phyloP scores from a whole-genome alignment of 106 monocot genomes.

The Phalaenopsis aphrodite region DNA sequence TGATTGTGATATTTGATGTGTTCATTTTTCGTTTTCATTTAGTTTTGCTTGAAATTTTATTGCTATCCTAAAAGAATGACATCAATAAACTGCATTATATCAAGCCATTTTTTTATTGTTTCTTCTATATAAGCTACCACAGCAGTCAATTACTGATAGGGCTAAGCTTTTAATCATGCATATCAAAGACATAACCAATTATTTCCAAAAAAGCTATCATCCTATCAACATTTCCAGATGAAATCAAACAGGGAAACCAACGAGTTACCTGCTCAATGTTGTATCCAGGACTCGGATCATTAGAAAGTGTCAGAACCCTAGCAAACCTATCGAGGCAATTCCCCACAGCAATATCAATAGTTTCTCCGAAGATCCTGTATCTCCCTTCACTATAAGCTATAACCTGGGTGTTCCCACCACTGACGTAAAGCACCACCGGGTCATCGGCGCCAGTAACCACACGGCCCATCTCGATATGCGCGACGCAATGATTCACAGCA shows the following conservation, averaged over 20 bases:
- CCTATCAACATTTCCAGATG: no score
- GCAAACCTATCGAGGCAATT: constrained; percentile 95
- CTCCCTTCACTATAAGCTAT: constrained; percentile 78
- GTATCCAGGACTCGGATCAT: constrained; percentile 95
- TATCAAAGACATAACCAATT: no score
- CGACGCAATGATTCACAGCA: constrained; percentile 88
- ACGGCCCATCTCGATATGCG: constrained; percentile 87
- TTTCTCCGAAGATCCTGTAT: constrained; percentile 84
- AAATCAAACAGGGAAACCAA: background rate
- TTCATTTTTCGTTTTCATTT: no score
- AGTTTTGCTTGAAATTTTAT: no score
- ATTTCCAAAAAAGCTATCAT: no score
- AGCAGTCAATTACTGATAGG: no score
- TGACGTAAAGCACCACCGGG: constrained; percentile 78
- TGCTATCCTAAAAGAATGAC: no score
- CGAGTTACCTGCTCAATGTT: constrained; percentile 83
- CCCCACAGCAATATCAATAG: constrained; percentile 81
- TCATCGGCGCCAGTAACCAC: constrained; percentile 79
- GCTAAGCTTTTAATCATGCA: no score
- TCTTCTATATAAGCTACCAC: no score
- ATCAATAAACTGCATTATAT: no score
- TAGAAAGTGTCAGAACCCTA: constrained; percentile 67
- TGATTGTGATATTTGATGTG: no score
- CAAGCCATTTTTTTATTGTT: no score
- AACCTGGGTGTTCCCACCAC: constrained; percentile 89